A percentile compares a stretch with the other conserved stretches of the same genome.
These are phyloP conservation scores for Verticillium isaacii DNA, from an alignment of 2,329 filamentous ascomycete species.

Conservation along the genomic window DNA sequence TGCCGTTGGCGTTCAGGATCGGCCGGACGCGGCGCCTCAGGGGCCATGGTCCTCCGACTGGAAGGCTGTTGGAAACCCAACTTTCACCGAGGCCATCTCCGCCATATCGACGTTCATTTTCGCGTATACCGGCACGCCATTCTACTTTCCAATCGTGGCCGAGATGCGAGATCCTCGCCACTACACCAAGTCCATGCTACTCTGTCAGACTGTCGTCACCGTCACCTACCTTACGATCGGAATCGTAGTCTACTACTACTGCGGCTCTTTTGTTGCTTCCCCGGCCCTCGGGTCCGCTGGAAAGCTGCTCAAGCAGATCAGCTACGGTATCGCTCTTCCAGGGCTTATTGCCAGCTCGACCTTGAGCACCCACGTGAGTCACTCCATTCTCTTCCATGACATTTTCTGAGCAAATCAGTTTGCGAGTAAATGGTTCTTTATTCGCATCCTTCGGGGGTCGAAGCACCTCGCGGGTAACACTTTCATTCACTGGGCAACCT, in stretches of 20 bases:
- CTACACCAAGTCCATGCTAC: conserved; percentile 21
- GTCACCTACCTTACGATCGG: conserved; percentile 27
- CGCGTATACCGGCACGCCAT: conserved; percentile 30
- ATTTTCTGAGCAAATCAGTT: conserved; percentile 4
- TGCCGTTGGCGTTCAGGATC: conserved; percentile 23
- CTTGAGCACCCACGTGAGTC: conserved; percentile 21
- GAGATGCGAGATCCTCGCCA: conserved; percentile 27
- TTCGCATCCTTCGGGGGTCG: conserved; percentile 20
- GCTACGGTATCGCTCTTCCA: conserved; percentile 32
- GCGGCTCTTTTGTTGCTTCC: conserved; percentile 39
- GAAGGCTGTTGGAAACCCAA: conserved; percentile 54
- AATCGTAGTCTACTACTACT: conserved; percentile 39
- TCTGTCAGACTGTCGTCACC: conserved; percentile 21
- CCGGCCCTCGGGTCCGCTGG: conserved; percentile 43
- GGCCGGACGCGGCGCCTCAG: conserved; percentile 17
- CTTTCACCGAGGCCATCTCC: conserved; percentile 42
- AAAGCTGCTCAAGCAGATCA: conserved; percentile 32
- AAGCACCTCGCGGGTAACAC: conserved; percentile 23
- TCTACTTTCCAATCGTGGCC: conserved; percentile 26
- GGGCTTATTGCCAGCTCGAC: conserved; percentile 22
- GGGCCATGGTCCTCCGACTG: conserved; percentile 21
- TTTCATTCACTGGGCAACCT: conserved; percentile 22
- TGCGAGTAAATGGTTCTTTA: conserved; percentile 20
- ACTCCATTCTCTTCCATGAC: neutral
- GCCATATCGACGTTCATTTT: conserved; percentile 29